phyloP scores from a whole-genome alignment of 2,329 filamentous ascomycete species.

The Penicillium frequentans region DNA sequence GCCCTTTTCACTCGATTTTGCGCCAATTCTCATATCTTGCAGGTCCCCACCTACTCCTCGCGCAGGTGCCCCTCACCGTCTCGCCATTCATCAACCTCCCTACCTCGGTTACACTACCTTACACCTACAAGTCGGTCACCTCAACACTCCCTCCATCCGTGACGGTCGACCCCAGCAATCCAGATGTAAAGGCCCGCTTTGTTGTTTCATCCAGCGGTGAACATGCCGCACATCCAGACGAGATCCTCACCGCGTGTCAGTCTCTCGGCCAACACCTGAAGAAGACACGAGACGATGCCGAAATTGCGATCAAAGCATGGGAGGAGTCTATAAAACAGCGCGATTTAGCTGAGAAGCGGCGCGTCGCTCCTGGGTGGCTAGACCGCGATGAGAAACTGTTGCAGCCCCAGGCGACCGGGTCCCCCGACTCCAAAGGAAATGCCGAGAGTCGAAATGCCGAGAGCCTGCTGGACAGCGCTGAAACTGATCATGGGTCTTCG shows the following conservation, averaged over 20 bases:
- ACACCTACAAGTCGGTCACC: conserved; percentile 89
- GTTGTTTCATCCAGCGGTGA: conserved; percentile 76
- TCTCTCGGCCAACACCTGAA: conserved; percentile 75
- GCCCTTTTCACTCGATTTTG: background rate
- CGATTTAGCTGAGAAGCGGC: conserved; percentile 63
- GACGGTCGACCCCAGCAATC: conserved; percentile 51
- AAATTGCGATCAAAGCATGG: conserved; percentile 65
- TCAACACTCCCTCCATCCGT: conserved; percentile 78
- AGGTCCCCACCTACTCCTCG: conserved; percentile 83
- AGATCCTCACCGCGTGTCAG: conserved; percentile 79
- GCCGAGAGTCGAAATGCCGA: conserved; percentile 23
- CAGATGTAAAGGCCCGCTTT: conserved; percentile 61
- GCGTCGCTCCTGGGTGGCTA: conserved; percentile 65
- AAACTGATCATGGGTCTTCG: conserved; percentile 32
- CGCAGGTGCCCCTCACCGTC: conserved; percentile 89
- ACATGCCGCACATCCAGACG: conserved; percentile 80
- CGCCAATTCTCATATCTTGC: conserved; percentile 1
- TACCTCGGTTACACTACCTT: conserved; percentile 84
- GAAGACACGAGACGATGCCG: conserved; percentile 66
- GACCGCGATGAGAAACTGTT: conserved; percentile 62
- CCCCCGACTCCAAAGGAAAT: conserved; percentile 12
- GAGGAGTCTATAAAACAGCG: conserved; percentile 62
- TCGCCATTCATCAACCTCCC: conserved; percentile 93
- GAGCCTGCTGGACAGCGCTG: conserved; percentile 41
- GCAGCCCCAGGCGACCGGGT: conserved; percentile 44